Evolutionary conservation across 2,329 filamentous ascomycete genomes (phyloP).

Genomic region (Ceratocystiopsis sp.): DNA sequence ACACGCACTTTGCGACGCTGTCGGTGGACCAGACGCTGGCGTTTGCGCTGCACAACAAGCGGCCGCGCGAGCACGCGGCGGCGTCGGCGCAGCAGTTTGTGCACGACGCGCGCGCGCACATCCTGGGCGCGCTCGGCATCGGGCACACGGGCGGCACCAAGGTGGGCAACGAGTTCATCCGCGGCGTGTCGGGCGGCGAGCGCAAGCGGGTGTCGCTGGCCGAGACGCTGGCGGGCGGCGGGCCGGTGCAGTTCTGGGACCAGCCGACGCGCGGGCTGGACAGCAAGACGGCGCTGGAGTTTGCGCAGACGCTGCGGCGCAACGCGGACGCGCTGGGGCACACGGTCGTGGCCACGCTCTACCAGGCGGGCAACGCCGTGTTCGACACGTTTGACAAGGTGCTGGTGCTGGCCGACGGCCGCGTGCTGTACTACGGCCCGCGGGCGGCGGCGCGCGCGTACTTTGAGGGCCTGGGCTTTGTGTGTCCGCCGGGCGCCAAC

Average conservation of each 20-base stretch:
- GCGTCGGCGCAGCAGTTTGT: constrained; percentile 27
- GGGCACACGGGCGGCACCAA: constrained; percentile 49
- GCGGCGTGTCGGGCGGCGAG: constrained; percentile 45
- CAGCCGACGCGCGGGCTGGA: constrained; percentile 51
- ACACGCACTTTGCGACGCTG: constrained; percentile 51
- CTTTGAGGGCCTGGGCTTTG: constrained; percentile 50
- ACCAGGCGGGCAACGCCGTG: constrained; percentile 49
- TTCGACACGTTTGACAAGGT: constrained; percentile 15
- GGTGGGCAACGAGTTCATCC: constrained; percentile 49
- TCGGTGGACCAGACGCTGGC: constrained; percentile 49
- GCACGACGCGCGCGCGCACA: constrained; percentile 35
- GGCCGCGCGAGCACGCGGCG: constrained; percentile 12
- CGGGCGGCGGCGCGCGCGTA: constrained; percentile 41
- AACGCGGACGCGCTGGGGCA: constrained; percentile 46
- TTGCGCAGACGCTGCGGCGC: constrained; percentile 43
- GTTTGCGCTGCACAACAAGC: constrained; percentile 50
- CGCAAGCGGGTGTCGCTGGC: constrained; percentile 61
- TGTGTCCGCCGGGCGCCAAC: constrained; percentile 38
- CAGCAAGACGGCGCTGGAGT: constrained; percentile 48
- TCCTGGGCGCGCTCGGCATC: constrained; percentile 54
- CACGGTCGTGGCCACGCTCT: constrained; percentile 46
- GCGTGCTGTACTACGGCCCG: constrained; percentile 1
- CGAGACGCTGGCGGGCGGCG: constrained; percentile 42
- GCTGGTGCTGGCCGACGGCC: constrained; percentile 1
- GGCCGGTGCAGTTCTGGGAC: constrained; percentile 54